Conservation (phyloP, 2,329 filamentous ascomycete genomes). For the Colletotrichum gloeosporioides region DNA sequence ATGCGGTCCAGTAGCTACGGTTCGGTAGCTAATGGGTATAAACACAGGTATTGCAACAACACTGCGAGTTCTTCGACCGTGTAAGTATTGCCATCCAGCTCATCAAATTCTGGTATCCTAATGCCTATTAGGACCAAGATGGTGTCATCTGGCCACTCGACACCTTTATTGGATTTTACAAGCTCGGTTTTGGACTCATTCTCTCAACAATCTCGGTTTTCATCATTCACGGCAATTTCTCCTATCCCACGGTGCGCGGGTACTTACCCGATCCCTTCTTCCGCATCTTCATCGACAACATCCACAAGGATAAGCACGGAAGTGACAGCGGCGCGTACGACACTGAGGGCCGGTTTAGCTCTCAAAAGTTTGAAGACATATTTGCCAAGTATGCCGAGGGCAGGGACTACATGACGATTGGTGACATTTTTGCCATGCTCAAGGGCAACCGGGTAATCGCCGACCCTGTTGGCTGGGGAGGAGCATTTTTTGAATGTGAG, state of each 20-base stretch:
- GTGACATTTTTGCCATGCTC: conserved; percentile 39
- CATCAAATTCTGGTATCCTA: neutral
- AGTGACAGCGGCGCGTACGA: conserved; percentile 52
- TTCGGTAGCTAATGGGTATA: neutral
- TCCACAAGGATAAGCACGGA: conserved; percentile 51
- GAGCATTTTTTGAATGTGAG: conserved; percentile 28
- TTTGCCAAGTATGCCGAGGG: conserved; percentile 51
- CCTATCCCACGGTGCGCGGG: conserved; percentile 46
- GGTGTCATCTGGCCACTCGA: conserved; percentile 43
- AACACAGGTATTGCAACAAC: conserved; percentile 38
- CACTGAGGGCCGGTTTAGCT: conserved; percentile 51
- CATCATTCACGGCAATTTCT: conserved; percentile 48
- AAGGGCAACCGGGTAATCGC: conserved; percentile 44
- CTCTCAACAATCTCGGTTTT: conserved; percentile 43
- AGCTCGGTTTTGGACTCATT: conserved; percentile 42
- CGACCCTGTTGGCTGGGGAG: conserved; percentile 45
- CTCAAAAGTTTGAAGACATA: conserved; percentile 56
- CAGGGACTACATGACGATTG: conserved; percentile 41
- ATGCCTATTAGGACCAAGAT: conserved; percentile 33
- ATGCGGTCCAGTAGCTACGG: neutral
- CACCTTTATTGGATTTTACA: conserved; percentile 43
- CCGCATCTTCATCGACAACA: conserved; percentile 39
- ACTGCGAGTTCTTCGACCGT: conserved; percentile 47
- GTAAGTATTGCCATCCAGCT: rapidly evolving
- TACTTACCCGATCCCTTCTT: conserved; percentile 42